Percentiles rank a stretch among this genome's conserved stretches.
Evolutionary conservation across 441 rosid species (phyloP).

Genomic region (Eruca vesicaria): DNA sequence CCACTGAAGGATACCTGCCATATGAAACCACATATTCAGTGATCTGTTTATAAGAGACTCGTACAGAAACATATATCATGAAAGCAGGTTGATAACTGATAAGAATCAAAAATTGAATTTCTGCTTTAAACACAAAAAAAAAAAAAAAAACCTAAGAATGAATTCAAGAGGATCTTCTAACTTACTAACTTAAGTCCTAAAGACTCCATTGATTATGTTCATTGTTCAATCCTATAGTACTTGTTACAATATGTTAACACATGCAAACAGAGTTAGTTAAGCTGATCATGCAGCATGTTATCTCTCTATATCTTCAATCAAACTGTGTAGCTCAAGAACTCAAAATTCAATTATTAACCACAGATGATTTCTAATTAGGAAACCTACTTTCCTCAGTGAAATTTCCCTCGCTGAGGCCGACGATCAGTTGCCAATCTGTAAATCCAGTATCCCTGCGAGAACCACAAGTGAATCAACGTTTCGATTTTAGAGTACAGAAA

Average conservation of each 20-base stretch:
- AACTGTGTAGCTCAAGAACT: not conserved
- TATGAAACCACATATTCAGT: constrained; percentile 1
- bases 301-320: not conserved
- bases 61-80: not conserved
- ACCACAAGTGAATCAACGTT: not conserved
- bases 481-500: not conserved
- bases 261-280: not conserved
- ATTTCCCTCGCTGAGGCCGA: constrained; percentile 75
- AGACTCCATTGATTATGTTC: not conserved
- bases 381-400: constrained; percentile 50
- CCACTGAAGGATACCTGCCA: constrained; percentile 21
- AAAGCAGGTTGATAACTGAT: not conserved
- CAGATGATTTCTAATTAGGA: constrained; percentile 12
- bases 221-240: not conserved
- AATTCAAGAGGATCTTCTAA: not conserved
- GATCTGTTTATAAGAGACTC: not conserved
- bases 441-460: constrained; percentile 83
- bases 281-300: not conserved
- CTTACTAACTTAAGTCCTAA: not conserved
- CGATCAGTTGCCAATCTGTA: constrained; percentile 78
- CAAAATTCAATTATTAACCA: not conserved
- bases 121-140: not conserved
- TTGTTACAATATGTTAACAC: not conserved
- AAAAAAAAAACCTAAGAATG: not conserved
- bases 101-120: not conserved